Base-by-base conservation (phyloP, 768 basidiomycete genomes). In the Tephrocybe sp. region DNA sequence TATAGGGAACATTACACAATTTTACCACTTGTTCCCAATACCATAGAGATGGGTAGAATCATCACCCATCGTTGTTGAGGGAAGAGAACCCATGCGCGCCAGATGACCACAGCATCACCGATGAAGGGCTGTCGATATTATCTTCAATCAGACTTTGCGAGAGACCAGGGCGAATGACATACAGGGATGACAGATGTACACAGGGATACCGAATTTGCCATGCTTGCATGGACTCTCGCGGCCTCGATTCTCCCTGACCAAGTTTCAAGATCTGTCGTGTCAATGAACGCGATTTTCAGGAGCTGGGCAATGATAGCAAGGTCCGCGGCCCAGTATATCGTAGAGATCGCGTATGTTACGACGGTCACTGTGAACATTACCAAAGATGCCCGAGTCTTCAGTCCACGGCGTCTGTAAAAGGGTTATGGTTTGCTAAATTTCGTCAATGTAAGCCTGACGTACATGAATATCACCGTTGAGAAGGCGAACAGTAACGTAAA, bases 401-500 rank as follows among this genome's bases (percentile, higher is more conserved):
- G 22, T 26, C 49, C 49, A n/a, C 42, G 40, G 27, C 49, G 49
- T 16, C 49, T 50, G 26, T 5, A 42, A 25, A 8, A 26, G 32
- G 9, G 24, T 37, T 7, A 43, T n/a, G 35, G 28, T 26, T 24
- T 16, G 25, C 5, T 12, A 1, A 2, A 8, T 3, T 27, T 51
- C 1, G 49, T 58, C 7, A 66, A 64, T 24, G 58, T 69, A 31
- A 70, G 5, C 68, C 66, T 40, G 48, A 62, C 22, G 54, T 71
- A 32, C 70, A 43, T 47, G 9, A 68, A 72, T 52, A 60, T 66
- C 41, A 57, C 61, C n/a, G 62, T 76, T 44, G 71, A 76, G 43
- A 31, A 74, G 1, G 61, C 56, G 24, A 53, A 53, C 9, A 53
- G 42, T 25, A 48, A 16, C 16, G 43, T 39, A 30, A 53, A 53